Percentiles rank a stretch among this genome's conserved stretches.
Evolutionary conservation across 805 yeast species (phyloP).

Genomic region (Ogataea polymorpha): DNA sequence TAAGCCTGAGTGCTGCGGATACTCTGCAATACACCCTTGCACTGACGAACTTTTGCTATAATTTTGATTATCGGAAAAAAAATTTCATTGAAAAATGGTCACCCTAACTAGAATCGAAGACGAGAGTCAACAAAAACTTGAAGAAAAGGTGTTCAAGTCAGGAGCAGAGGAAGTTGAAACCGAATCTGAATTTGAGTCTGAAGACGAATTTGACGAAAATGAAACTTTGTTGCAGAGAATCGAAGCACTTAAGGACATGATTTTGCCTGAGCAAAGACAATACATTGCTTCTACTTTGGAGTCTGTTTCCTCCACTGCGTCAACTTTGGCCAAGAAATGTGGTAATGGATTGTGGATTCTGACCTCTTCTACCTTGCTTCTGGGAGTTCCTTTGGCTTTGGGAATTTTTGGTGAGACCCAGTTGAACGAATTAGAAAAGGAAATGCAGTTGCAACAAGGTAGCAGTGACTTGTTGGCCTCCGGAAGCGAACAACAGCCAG

Average conservation of each 20-base stretch:
- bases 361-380: constrained; percentile 75
- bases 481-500: constrained; percentile 51
- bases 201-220: constrained; percentile 75
- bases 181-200: constrained; percentile 53
- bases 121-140: constrained; percentile 31
- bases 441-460: constrained; percentile 70
- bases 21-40: constrained; percentile 3
- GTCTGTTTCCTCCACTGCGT: constrained; percentile 39
- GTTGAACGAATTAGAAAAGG: constrained; percentile 90
- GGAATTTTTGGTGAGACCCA: constrained; percentile 92
- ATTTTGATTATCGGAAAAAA: constrained; percentile 1
- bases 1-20: background rate
- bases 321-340: constrained; percentile 50
- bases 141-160: constrained; percentile 29
- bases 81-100: constrained; percentile 49
- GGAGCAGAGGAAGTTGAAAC: constrained; percentile 37
- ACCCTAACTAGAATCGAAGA: constrained; percentile 72
- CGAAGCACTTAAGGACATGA: constrained; percentile 84
- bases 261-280: constrained; percentile 83
- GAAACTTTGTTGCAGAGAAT: constrained; percentile 88
- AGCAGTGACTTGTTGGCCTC: constrained; percentile 73
- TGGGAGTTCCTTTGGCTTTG: constrained; percentile 91
- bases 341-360: constrained; percentile 83
- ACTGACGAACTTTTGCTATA: background rate
- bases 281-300: constrained; percentile 30